A percentile compares a stretch with the other conserved stretches of the same genome.
These are phyloP conservation scores for Apiotrichum domesticum DNA, from an alignment of 1,284 basidiomycete species.

Conservation along the genomic window DNA sequence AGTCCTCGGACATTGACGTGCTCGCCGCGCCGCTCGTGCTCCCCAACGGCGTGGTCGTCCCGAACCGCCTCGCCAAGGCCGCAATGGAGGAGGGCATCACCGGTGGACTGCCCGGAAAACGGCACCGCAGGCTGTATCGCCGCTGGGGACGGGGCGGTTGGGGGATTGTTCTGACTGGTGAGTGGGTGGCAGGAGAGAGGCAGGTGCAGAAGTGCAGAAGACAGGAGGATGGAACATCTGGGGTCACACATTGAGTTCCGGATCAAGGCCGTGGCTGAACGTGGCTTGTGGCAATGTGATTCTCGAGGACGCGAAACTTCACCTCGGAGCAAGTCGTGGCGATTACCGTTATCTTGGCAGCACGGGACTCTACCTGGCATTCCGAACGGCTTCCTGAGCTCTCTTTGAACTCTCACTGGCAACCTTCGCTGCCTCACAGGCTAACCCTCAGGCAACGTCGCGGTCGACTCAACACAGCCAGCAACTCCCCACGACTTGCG, in stretches of 20 bases:
- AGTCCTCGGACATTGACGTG: slow-evolving; percentile 24
- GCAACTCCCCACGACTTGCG: slow-evolving; percentile 74
- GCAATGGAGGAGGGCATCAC: slow-evolving; percentile 77
- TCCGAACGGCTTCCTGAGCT: not conserved
- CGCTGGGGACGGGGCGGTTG: slow-evolving; percentile 71
- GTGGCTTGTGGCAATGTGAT: no score
- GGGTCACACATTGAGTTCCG: no score
- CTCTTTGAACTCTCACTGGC: not conserved
- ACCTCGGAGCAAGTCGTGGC: no score
- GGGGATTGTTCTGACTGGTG: slow-evolving; percentile 81
- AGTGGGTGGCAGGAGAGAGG: slow-evolving; percentile 4
- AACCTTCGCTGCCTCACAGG: slow-evolving; percentile 42
- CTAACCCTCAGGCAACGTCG: slow-evolving; percentile 62
- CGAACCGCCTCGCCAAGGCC: slow-evolving; percentile 55
- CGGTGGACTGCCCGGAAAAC: slow-evolving; percentile 66
- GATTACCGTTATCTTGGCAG: no score
- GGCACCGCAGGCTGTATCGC: slow-evolving; percentile 64
- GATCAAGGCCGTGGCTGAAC: no score
- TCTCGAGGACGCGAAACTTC: no score
- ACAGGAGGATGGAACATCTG: no score
- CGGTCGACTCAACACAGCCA: slow-evolving; percentile 65
- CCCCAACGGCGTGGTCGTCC: slow-evolving; percentile 53
- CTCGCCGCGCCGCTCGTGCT: slow-evolving; percentile 52
- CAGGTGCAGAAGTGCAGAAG: no score
- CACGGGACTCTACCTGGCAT: no score